Evolutionary conservation across 2,329 filamentous ascomycete species (phyloP), one percentile per base, ranked within the genome.

Genomic region (Juglanconis oblonga): DNA sequence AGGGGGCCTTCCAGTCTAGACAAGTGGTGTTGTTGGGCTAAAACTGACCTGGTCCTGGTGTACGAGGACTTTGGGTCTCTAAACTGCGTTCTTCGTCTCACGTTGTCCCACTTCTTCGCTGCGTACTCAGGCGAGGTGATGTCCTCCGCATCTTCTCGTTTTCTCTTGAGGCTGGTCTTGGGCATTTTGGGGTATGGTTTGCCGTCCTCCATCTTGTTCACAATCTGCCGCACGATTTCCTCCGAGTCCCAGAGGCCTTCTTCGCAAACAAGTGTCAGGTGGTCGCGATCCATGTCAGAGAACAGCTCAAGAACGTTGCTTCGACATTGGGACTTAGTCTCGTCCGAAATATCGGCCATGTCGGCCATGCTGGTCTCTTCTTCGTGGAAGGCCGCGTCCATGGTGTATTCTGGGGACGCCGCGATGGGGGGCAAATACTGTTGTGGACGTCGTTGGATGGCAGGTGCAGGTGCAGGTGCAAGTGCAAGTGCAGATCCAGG

Each of bases 241-340:
- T 73, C 66, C 2, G 70, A 14, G 44, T 73, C 55, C 61, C 74
- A 73, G 2, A 33, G 44, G 5, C 74, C 57, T 35, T 70, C 61
- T 0, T 56, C 36, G 3, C 69, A 69, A 4, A 75, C 58, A 4
- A 61, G 50, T 5, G 67, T 59, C 11, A 82, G 67, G 57, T 75
- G 77, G 0, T 73, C 61, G 0, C 67, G 71, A 59, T 77, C 80
- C 2, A 83, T 78, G 45, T 82, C 75, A 0, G 79, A 77, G 59
- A 83, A 81, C 8, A 81, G 52, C 4, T 58, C 50, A 8, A 73
- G 63, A 13, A 77, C 66, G 3, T 64, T 58, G 14, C 68, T 62
- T 35, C 67, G 69, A 64, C 72, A 77, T n/a, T 54, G 17, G 29
- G 57, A 52, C 50, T 57, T 55, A 10, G 35, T 35, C 44, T 57